Conservation (phyloP, 345 rosid species). For the Iberis pinnata region DNA sequence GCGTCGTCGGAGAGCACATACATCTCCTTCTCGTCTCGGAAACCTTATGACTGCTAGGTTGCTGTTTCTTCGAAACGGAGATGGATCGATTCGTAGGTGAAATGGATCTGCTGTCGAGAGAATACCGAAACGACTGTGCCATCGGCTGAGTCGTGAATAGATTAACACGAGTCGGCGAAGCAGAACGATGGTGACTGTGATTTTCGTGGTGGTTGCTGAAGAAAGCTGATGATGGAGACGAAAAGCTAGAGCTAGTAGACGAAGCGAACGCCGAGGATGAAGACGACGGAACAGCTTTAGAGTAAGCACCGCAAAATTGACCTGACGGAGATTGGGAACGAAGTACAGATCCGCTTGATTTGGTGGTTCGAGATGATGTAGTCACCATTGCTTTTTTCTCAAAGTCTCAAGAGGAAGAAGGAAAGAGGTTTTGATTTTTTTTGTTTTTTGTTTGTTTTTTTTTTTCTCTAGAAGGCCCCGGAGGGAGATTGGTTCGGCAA, state of each 20-base stretch:
- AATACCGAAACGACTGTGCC: conserved; percentile 21
- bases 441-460: too few species aligned
- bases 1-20: conserved; percentile 89
- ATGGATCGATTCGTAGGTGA: conserved; percentile 43
- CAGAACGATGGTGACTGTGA: conserved; percentile 25
- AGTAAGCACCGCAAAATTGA: conserved; percentile 26
- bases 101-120: conserved; percentile 33
- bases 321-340: conserved; percentile 30
- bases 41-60: conserved; percentile 29
- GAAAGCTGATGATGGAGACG: conserved; percentile 28
- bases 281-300: conserved; percentile 17
- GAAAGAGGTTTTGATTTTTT: background rate
- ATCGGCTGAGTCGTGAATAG: background rate
- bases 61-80: conserved; percentile 37
- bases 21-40: conserved; percentile 47
- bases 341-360: conserved; percentile 18
- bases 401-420: background rate
- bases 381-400: conserved; percentile 20
- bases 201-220: conserved; percentile 18
- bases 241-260: conserved; percentile 30
- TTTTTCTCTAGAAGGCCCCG: conserved; percentile 10
- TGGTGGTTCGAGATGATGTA: conserved; percentile 29
- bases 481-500: conserved; percentile 34
- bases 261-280: conserved; percentile 31
- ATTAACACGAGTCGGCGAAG: conserved; percentile 33